These are phyloP conservation scores for Botryosphaeria dothidea DNA, from an alignment of 2,329 filamentous ascomycete genomes.

Conservation along the genomic window DNA sequence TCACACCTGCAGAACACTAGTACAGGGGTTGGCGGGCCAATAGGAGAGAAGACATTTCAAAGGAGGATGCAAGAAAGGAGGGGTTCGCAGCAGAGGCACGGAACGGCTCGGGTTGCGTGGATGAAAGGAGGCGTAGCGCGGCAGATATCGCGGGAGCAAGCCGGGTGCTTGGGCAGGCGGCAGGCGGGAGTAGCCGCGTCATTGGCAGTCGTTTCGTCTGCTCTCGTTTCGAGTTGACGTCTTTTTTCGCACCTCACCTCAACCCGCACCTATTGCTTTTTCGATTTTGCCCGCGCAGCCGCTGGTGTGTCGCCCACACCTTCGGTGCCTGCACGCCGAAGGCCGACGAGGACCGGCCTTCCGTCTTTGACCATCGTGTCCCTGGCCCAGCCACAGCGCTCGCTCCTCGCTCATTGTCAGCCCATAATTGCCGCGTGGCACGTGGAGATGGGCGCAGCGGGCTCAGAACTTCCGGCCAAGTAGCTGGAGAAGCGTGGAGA, in stretches of 20 bases:
- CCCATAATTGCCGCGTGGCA: not conserved
- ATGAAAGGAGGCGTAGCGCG: not conserved
- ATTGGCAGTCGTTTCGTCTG: not conserved
- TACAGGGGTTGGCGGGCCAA: not conserved
- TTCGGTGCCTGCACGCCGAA: not conserved
- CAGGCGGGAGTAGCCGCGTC: not conserved
- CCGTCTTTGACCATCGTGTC: slow-evolving; percentile 5
- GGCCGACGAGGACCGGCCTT: not conserved
- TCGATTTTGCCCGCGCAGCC: not conserved
- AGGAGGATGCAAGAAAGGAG: slow-evolving; percentile 8
- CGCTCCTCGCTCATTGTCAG: not conserved
- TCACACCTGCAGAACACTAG: not conserved
- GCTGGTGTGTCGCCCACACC: not conserved
- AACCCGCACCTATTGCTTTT: not conserved
- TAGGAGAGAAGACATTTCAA: slow-evolving; percentile 4
- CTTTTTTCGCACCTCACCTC: not conserved
- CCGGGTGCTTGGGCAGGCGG: not conserved
- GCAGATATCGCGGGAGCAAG: not conserved
- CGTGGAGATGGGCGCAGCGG: not conserved
- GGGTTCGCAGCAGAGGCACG: not conserved
- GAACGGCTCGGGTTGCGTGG: slow-evolving; percentile 1
- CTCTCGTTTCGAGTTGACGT: not conserved
- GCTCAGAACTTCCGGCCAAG: too few species aligned
- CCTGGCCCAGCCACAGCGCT: not conserved
- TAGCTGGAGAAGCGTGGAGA: not conserved